Conservation (phyloP, 495 filamentous ascomycete genomes). For the Geopyxis carbonaria region DNA sequence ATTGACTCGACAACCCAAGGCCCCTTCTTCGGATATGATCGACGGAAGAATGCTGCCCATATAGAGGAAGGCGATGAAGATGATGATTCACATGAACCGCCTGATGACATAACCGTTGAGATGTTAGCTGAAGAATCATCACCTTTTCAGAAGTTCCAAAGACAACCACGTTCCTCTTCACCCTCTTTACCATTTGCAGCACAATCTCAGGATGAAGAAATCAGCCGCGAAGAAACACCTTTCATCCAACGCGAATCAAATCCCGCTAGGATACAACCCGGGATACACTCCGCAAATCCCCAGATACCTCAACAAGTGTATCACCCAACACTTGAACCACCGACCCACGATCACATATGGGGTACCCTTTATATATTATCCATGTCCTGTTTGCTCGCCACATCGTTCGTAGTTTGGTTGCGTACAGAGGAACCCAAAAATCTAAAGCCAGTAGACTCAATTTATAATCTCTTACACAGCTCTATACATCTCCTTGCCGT, state of each 20-base stretch:
- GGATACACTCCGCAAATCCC: background rate
- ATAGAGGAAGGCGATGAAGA: conserved; percentile 24
- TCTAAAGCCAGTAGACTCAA: conserved; percentile 43
- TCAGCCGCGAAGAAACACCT: conserved; percentile 10
- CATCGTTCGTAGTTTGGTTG: conserved; percentile 70
- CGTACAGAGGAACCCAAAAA: conserved; percentile 55
- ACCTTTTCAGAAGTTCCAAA: conserved; percentile 72
- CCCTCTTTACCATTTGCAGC: conserved; percentile 18
- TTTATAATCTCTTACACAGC: conserved; percentile 71
- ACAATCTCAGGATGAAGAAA: conserved; percentile 20
- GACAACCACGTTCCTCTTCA: conserved; percentile 27
- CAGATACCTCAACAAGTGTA: conserved; percentile 35
- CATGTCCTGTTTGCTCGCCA: conserved; percentile 64
- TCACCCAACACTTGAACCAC: conserved; percentile 32
- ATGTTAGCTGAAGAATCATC: conserved; percentile 47
- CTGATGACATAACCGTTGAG: conserved; percentile 41
- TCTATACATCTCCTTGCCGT: conserved; percentile 80
- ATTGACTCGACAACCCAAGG: conserved; percentile 11
- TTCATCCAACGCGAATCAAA: conserved; percentile 28
- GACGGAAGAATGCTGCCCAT: background rate
- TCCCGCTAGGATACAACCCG: background rate
- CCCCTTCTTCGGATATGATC: conserved; percentile 13
- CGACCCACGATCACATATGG: conserved; percentile 70
- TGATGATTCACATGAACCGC: conserved; percentile 38
- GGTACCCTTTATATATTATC: conserved; percentile 78